These are phyloP conservation scores for Lactarius hatsudake DNA, from an alignment of 768 basidiomycete species.

Conservation along the genomic window DNA sequence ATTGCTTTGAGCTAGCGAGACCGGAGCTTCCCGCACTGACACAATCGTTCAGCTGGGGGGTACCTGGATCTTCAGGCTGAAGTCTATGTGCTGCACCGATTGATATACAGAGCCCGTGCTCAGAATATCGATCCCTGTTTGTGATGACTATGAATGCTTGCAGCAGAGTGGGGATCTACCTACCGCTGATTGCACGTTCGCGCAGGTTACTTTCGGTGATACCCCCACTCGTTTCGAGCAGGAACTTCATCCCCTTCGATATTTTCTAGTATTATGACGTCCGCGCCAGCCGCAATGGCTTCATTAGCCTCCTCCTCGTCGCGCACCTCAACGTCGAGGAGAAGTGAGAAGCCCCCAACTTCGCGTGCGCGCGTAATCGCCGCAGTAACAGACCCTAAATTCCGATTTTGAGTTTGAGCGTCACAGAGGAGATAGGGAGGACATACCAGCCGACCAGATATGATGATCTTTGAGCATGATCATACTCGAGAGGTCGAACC, in stretches of 20 bases:
- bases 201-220: conserved; percentile 89
- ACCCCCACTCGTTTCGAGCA: conserved; percentile 93
- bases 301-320: conserved; percentile 90
- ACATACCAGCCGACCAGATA: conserved; percentile 81
- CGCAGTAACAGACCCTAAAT: conserved; percentile 79
- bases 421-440: neutral
- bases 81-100: conserved; percentile 92
- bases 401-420: neutral
- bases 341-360: conserved; percentile 88
- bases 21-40: neutral
- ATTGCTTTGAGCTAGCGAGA: neutral
- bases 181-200: conserved; percentile 80
- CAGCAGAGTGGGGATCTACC: conserved; percentile 28
- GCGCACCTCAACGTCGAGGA: conserved; percentile 91
- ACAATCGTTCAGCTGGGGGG: conserved; percentile 27
- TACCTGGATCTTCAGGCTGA: conserved; percentile 92
- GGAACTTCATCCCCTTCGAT: conserved; percentile 74
- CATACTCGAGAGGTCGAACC: no score
- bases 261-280: conserved; percentile 95
- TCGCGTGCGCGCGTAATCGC: conserved; percentile 83
- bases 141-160: neutral
- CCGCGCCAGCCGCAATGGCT: conserved; percentile 92
- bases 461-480: no score
- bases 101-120: conserved; percentile 91
- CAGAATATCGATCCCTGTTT: conserved; percentile 89